These are phyloP conservation scores for Trametes sanguinea DNA, from an alignment of 768 basidiomycete species.

Conservation along the genomic window DNA sequence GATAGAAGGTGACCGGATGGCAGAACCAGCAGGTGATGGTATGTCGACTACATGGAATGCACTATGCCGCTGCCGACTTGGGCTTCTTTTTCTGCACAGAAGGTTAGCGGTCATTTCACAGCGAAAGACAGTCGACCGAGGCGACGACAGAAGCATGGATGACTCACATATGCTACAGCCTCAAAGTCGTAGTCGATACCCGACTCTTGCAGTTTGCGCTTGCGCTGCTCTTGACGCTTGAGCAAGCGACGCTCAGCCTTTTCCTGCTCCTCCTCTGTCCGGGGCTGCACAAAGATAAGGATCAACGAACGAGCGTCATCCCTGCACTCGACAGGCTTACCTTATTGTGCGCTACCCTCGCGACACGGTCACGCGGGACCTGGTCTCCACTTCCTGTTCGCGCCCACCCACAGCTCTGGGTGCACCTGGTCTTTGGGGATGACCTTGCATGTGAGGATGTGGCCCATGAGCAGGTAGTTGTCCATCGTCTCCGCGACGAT, in stretches of 20 bases:
- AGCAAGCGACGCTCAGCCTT: conserved; percentile 69
- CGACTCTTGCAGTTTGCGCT: conserved; percentile 72
- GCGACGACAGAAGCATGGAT: background rate
- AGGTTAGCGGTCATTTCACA: background rate
- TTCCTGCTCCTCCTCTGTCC: conserved; percentile 70
- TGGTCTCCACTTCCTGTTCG: conserved; percentile 85
- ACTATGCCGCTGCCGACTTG: conserved; percentile 30
- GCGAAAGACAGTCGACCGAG: background rate
- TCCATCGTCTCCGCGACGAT: conserved; percentile 99
- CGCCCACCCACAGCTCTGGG: conserved; percentile 95
- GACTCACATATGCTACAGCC: conserved; percentile 78
- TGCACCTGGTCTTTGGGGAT: conserved; percentile 90
- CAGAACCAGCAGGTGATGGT: background rate
- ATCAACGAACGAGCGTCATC: background rate
- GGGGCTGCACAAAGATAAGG: conserved; percentile 47
- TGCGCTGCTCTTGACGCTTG: conserved; percentile 74
- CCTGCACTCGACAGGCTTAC: conserved; percentile 42
- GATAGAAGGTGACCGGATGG: background rate
- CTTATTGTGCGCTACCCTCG: conserved; percentile 79
- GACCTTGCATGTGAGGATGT: conserved; percentile 88
- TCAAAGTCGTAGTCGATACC: conserved; percentile 91
- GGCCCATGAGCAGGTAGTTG: conserved; percentile 95
- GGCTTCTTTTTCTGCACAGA: conserved; percentile 39
- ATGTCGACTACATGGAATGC: background rate
- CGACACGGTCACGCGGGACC: conserved; percentile 75